Conservation (phyloP, 768 basidiomycete genomes). For the Lentinula aciculospora region DNA sequence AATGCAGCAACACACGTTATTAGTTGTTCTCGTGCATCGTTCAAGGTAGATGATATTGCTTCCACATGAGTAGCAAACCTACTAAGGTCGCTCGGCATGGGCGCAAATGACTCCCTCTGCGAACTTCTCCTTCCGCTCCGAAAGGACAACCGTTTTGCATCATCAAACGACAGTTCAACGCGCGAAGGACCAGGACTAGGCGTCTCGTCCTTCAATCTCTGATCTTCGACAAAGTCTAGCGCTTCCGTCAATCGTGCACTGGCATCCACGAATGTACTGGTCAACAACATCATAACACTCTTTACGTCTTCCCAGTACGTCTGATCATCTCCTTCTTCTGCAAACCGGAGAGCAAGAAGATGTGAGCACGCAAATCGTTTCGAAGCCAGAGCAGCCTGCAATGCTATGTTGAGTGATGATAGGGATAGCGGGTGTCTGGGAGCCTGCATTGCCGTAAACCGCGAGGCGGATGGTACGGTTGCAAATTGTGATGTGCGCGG, state of each 20-base stretch:
- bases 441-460: constrained; percentile 56
- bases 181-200: constrained; percentile 28
- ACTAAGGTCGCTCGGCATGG: constrained; percentile 62
- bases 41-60: constrained; percentile 59
- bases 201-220: constrained; percentile 44
- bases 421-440: constrained; percentile 65
- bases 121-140: constrained; percentile 1
- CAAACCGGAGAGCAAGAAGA: constrained; percentile 72
- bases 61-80: constrained; percentile 73
- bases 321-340: constrained; percentile 65
- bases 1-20: constrained; percentile 56
- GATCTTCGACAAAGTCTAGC: constrained; percentile 53
- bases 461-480: constrained; percentile 42
- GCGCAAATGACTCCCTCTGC: constrained; percentile 55
- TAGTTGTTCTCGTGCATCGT: constrained; percentile 66
- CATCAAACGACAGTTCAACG: neutral
- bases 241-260: constrained; percentile 57
- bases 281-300: constrained; percentile 65
- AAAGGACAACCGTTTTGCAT: constrained; percentile 1
- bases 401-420: constrained; percentile 50
- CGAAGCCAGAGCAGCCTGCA: constrained; percentile 64
- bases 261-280: constrained; percentile 61
- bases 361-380: constrained; percentile 78
- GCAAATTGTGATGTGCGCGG: constrained; percentile 23
- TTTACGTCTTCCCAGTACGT: constrained; percentile 84